Evolutionary conservation across 768 basidiomycete species (phyloP).

Genomic region (Gloeostereum incarnatum): DNA sequence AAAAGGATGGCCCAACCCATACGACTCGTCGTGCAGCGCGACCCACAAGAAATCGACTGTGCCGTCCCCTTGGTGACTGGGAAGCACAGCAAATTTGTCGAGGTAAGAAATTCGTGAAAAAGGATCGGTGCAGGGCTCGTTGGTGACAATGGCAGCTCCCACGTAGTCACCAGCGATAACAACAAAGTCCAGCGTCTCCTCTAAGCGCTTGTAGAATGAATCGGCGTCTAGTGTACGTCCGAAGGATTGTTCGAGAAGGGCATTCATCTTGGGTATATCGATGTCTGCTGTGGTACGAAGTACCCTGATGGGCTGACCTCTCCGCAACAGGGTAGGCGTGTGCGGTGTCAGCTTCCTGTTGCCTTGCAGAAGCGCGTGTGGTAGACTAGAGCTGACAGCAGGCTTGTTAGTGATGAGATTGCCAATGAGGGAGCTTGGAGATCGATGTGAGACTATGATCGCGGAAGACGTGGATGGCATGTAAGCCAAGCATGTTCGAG

Average conservation of each 20-base stretch:
- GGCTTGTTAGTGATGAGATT: conserved; percentile 99
- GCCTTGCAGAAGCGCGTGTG: conserved; percentile 85
- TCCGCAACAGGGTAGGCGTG: conserved; percentile 88
- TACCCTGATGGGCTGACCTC: conserved; percentile 81
- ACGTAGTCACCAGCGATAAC: conserved; percentile 94
- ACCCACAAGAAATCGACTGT: conserved; percentile 99
- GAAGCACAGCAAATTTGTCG: conserved; percentile 97
- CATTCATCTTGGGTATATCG: conserved; percentile 65
- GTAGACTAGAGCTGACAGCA: conserved; percentile 89
- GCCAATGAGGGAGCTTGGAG: conserved; percentile 88
- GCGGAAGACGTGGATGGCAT: conserved; percentile 95
- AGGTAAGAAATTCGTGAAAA: conserved; percentile 71
- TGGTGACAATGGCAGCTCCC: conserved; percentile 91
- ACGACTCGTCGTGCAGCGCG: conserved; percentile 95
- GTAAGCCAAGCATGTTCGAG: conserved; percentile 77
- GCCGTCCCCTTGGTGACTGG: conserved; percentile 92
- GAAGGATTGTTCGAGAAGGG: conserved; percentile 87
- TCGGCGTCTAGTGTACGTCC: conserved; percentile 57
- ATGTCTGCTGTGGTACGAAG: conserved; percentile 61
- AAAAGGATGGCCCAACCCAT: conserved; percentile 88
- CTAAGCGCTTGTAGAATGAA: conserved; percentile 74
- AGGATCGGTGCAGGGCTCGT: conserved; percentile 30
- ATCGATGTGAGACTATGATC: conserved; percentile 95
- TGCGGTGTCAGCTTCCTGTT: conserved; percentile 80
- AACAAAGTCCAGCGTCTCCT: conserved; percentile 76